Evolutionary conservation across 495 filamentous ascomycete species (phyloP).

Genomic region (Neurospora terricola): DNA sequence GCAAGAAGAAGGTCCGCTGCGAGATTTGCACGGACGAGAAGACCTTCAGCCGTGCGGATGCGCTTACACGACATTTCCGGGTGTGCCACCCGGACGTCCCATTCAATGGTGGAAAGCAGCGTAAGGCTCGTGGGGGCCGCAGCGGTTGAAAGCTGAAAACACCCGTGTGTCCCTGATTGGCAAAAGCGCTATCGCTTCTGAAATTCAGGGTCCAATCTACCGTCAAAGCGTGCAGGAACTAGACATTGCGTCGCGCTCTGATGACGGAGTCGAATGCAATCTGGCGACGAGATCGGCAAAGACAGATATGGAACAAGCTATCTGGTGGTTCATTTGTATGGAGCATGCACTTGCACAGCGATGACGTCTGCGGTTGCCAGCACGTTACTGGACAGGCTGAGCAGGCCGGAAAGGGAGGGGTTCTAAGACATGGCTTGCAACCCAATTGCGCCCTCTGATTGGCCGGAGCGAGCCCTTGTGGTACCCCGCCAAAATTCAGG

Average conservation of each 20-base stretch:
- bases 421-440: conserved; percentile 5
- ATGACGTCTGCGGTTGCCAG: conserved; percentile 16
- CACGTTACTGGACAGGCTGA: background rate
- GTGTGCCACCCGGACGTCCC: conserved; percentile 83
- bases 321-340: background rate
- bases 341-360: conserved; percentile 5
- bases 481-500: conserved; percentile 7
- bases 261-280: background rate
- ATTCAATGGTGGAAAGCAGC: conserved; percentile 55
- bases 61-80: conserved; percentile 80
- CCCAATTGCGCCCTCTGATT: conserved; percentile 5
- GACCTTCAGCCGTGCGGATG: conserved; percentile 89
- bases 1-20: conserved; percentile 93
- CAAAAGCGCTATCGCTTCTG: background rate
- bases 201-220: background rate
- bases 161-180: background rate
- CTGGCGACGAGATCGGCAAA: background rate
- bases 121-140: conserved; percentile 25
- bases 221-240: background rate
- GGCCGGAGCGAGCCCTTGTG: background rate
- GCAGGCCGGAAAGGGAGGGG: conserved; percentile 1
- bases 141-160: conserved; percentile 10
- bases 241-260: background rate
- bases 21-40: conserved; percentile 94
- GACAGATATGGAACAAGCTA: background rate